These are phyloP conservation scores for Nemania sp. DNA, from an alignment of 2,329 filamentous ascomycete genomes.

Conservation along the genomic window DNA sequence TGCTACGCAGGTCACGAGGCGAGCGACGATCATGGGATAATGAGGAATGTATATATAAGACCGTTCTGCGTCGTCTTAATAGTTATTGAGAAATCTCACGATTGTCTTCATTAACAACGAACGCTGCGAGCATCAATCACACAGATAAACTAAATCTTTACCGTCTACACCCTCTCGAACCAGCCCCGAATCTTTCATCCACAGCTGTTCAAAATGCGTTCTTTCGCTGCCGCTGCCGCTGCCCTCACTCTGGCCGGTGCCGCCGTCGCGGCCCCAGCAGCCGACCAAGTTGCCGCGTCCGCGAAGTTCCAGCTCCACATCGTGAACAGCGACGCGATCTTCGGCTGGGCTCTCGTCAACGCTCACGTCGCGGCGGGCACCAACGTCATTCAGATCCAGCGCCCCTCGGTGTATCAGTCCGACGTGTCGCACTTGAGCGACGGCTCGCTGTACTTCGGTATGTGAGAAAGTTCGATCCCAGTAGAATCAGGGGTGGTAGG, in stretches of 20 bases:
- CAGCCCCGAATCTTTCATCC: too few relatives aligned
- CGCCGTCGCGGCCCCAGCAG: conserved; percentile 20
- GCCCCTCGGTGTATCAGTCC: conserved; percentile 28
- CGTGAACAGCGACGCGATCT: conserved; percentile 17
- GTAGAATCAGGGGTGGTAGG: background rate
- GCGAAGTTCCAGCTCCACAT: conserved; percentile 27
- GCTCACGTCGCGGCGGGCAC: conserved; percentile 25
- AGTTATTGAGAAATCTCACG: too few relatives aligned
- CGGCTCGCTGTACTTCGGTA: conserved; percentile 29
- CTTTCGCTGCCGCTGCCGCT: too few relatives aligned
- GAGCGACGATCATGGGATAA: too few relatives aligned
- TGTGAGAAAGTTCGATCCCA: background rate
- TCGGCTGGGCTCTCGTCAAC: conserved; percentile 32
- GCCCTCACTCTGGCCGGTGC: conserved; percentile 17
- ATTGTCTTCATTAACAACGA: too few relatives aligned
- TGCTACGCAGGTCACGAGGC: too few relatives aligned
- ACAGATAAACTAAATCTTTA: too few relatives aligned
- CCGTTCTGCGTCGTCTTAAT: too few relatives aligned
- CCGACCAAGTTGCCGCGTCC: conserved; percentile 2
- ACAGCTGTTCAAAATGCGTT: too few relatives aligned
- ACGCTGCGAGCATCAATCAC: too few relatives aligned
- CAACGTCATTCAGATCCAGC: conserved; percentile 33
- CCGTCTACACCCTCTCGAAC: too few relatives aligned
- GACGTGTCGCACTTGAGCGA: conserved; percentile 27
- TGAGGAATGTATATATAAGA: too few relatives aligned